phyloP scores from a whole-genome alignment of 129 eudicot species.

The Silybum marianum region DNA sequence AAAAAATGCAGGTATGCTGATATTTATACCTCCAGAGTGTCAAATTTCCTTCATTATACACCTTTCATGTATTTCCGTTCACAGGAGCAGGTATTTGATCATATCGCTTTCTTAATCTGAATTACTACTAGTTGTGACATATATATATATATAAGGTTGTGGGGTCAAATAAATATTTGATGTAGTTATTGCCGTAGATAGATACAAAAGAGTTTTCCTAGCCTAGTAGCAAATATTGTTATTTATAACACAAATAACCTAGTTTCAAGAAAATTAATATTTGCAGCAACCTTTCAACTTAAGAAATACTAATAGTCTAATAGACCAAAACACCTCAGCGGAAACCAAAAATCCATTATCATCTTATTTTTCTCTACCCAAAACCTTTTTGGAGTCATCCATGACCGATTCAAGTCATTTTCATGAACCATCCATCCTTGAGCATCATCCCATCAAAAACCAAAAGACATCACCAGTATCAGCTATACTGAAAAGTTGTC shows the following conservation, averaged over 20 bases:
- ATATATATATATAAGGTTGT: not conserved
- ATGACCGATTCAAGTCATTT: too few species aligned
- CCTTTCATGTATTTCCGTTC: slow-evolving; percentile 97
- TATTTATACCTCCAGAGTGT: slow-evolving; percentile 93
- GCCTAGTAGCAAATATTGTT: not conserved
- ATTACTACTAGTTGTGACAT: not conserved
- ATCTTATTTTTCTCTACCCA: too few species aligned
- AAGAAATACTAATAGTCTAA: too few species aligned
- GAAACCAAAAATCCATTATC: too few species aligned
- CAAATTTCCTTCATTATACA: slow-evolving; percentile 91
- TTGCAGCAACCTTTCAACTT: too few species aligned
- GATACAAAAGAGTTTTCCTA: too few species aligned
- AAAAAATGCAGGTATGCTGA: slow-evolving; percentile 81
- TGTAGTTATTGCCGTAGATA: not conserved
- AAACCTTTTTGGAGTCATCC: too few species aligned
- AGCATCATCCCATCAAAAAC: not conserved
- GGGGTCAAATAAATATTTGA: not conserved
- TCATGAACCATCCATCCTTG: not conserved
- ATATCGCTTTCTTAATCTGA: not conserved
- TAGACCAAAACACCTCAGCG: too few species aligned
- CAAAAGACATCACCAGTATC: not conserved
- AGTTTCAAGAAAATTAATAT: too few species aligned
- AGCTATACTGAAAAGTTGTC: not conserved
- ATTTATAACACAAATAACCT: too few species aligned
- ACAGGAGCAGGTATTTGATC: slow-evolving; percentile 82